These are phyloP conservation scores for Alectoria sarmentosa DNA, from an alignment of 495 filamentous ascomycete species.

Conservation along the genomic window DNA sequence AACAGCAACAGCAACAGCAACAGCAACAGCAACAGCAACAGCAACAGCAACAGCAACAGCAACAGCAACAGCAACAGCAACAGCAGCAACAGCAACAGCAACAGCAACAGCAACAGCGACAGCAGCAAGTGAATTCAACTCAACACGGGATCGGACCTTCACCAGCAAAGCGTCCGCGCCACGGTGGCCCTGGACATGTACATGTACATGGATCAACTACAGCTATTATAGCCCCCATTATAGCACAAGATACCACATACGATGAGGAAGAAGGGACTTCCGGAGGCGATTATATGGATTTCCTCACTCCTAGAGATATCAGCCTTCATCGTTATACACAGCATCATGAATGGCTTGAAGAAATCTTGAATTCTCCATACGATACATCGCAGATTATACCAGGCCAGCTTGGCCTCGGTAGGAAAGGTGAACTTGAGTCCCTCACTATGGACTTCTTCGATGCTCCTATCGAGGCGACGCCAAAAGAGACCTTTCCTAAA, in stretches of 20 bases:
- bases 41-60: conserved; percentile 22
- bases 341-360: conserved; percentile 98
- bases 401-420: conserved; percentile 76
- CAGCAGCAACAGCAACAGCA: conserved; percentile 22
- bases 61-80: conserved; percentile 26
- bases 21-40: conserved; percentile 16
- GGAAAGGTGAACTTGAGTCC: conserved; percentile 73
- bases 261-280: conserved; percentile 88
- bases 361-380: conserved; percentile 86
- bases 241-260: conserved; percentile 27
- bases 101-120: conserved; percentile 26
- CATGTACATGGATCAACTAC: conserved; percentile 13
- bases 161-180: conserved; percentile 25
- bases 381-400: conserved; percentile 76
- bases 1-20: too few species aligned
- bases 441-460: conserved; percentile 78
- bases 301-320: conserved; percentile 80
- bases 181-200: conserved; percentile 16
- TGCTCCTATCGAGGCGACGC: conserved; percentile 39
- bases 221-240: conserved; percentile 16
- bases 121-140: conserved; percentile 15
- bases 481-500: conserved; percentile 21
- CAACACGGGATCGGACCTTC: conserved; percentile 22
- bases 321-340: conserved; percentile 78
- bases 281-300: conserved; percentile 79